Evolutionary conservation across 2,329 filamentous ascomycete species (phyloP).

Genomic region (Purpureocillium takamizusanense): DNA sequence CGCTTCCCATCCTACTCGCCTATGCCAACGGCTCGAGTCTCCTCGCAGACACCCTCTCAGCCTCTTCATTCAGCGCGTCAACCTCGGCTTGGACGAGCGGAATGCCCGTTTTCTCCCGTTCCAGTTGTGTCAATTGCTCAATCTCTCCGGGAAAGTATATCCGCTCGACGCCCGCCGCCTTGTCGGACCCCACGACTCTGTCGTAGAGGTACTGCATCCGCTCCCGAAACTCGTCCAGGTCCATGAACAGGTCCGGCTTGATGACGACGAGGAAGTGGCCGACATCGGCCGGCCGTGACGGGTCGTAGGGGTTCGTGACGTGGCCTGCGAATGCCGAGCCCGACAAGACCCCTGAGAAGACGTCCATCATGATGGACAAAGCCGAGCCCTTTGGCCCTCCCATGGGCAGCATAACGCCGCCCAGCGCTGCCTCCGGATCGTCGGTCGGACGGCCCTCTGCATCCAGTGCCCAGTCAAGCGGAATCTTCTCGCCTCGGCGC

Average conservation of each 20-base stretch:
- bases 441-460: slow-evolving; percentile 58
- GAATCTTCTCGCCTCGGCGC: slow-evolving; percentile 60
- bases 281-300: slow-evolving; percentile 58
- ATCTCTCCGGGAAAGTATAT: slow-evolving; percentile 56
- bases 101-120: slow-evolving; percentile 46
- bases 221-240: slow-evolving; percentile 57
- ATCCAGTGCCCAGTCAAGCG: slow-evolving; percentile 66
- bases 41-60: slow-evolving; percentile 29
- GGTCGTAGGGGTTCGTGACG: slow-evolving; percentile 69
- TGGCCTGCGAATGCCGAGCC: slow-evolving; percentile 71
- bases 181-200: slow-evolving; percentile 43
- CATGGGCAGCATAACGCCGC: slow-evolving; percentile 79
- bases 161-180: slow-evolving; percentile 44
- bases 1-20: no score
- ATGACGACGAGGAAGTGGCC: slow-evolving; percentile 67
- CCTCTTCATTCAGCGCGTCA: slow-evolving; percentile 46
- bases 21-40: slow-evolving; percentile 6
- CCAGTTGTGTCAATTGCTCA: slow-evolving; percentile 44
- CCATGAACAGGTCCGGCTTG: slow-evolving; percentile 68
- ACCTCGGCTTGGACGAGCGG: slow-evolving; percentile 49
- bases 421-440: slow-evolving; percentile 61
- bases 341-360: slow-evolving; percentile 72
- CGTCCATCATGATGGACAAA: slow-evolving; percentile 78
- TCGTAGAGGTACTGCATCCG: slow-evolving; percentile 49
- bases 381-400: slow-evolving; percentile 75